phyloP scores from a whole-genome alignment of 768 basidiomycete genomes.

The Scleroderma citrinum region DNA sequence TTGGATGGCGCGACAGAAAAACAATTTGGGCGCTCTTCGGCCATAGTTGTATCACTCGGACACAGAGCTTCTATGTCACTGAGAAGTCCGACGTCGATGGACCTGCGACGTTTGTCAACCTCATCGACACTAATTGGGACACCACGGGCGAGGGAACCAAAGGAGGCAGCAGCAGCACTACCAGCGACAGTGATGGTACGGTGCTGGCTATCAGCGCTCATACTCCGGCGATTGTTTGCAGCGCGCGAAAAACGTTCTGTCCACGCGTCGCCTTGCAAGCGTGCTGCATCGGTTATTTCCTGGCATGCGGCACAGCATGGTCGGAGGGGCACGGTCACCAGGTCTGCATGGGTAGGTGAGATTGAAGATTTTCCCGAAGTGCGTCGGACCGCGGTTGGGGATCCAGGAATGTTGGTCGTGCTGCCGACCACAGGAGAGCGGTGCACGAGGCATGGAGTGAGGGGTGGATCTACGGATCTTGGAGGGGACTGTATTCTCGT shows the following conservation, averaged over 20 bases:
- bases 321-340: slow-evolving; percentile 59
- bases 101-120: slow-evolving; percentile 51
- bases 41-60: background rate
- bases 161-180: slow-evolving; percentile 25
- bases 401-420: background rate
- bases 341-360: slow-evolving; percentile 34
- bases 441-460: slow-evolving; percentile 54
- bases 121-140: slow-evolving; percentile 55
- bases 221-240: slow-evolving; percentile 52
- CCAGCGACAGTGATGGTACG: slow-evolving; percentile 24
- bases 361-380: slow-evolving; percentile 17
- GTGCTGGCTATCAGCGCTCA: slow-evolving; percentile 32
- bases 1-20: background rate
- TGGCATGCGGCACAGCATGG: slow-evolving; percentile 66
- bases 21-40: background rate
- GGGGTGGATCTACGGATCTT: slow-evolving; percentile 32
- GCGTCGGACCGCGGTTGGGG: slow-evolving; percentile 11
- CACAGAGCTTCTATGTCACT: background rate
- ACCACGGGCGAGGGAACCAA: slow-evolving; percentile 12
- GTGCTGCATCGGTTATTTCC: slow-evolving; percentile 49
- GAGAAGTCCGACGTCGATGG: slow-evolving; percentile 26
- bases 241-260: slow-evolving; percentile 57
- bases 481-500: slow-evolving; percentile 35
- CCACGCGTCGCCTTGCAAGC: slow-evolving; percentile 53
- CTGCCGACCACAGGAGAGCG: slow-evolving; percentile 29